phyloP scores from a whole-genome alignment of 2,329 filamentous ascomycete species.

The Plectosphaerella plurivora region DNA sequence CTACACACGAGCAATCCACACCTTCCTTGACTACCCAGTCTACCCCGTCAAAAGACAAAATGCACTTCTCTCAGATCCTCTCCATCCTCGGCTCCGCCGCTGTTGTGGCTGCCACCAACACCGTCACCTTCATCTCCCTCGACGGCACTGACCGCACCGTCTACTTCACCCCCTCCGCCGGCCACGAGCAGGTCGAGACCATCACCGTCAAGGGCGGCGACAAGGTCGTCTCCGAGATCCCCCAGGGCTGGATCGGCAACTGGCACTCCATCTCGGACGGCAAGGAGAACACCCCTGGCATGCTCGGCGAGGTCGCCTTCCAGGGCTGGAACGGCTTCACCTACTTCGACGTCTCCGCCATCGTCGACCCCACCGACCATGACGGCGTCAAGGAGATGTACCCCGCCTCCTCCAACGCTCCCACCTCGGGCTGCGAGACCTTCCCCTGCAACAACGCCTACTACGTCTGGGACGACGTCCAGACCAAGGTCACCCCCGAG shows the following conservation, averaged over 20 bases:
- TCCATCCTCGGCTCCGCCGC: conserved; percentile 35
- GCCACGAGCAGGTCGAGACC: conserved; percentile 26
- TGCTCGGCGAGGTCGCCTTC: conserved; percentile 49
- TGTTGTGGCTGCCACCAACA: conserved; percentile 36
- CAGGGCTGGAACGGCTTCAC: conserved; percentile 42
- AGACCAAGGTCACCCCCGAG: conserved; percentile 48
- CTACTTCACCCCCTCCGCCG: conserved; percentile 43
- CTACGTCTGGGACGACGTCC: conserved; percentile 48
- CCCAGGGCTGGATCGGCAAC: conserved; percentile 43
- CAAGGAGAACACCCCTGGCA: conserved; percentile 35
- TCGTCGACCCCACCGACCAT: conserved; percentile 45
- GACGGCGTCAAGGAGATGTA: conserved; percentile 52
- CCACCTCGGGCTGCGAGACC: conserved; percentile 44
- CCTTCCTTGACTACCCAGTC: conserved; percentile 2
- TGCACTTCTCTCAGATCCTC: conserved; percentile 48
- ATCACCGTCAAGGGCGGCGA: conserved; percentile 33
- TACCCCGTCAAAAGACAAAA: conserved; percentile 32
- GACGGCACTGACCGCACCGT: conserved; percentile 46
- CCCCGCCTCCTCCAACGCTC: conserved; percentile 28
- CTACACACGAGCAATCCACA: not conserved
- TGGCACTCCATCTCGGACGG: conserved; percentile 46
- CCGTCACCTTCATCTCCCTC: conserved; percentile 55
- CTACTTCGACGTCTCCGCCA: conserved; percentile 57
- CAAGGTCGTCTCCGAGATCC: conserved; percentile 36
- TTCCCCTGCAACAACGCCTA: conserved; percentile 53